Percentiles rank a stretch among this genome's conserved stretches.
Conservation (phyloP, 176 grass and related monocot genomes). For the Puya raimondii region DNA sequence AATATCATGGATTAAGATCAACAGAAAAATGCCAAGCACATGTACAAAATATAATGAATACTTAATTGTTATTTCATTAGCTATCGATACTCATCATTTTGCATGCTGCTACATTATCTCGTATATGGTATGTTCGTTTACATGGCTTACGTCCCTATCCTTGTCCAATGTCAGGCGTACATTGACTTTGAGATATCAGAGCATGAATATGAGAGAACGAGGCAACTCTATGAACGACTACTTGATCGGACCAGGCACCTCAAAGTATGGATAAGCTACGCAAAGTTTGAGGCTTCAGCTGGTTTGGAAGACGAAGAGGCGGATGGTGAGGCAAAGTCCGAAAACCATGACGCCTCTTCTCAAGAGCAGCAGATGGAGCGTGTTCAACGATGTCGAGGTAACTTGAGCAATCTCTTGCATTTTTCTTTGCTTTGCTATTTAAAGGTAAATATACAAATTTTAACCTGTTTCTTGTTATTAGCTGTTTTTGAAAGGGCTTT, state of each 20-base stretch:
- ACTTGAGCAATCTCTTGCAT: slow-evolving; percentile 6
- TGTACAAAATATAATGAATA: not conserved
- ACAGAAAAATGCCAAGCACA: not conserved
- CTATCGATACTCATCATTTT: too few species aligned
- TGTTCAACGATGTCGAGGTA: slow-evolving; percentile 51
- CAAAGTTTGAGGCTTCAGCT: slow-evolving; percentile 77
- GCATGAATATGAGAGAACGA: slow-evolving; percentile 51
- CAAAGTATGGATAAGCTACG: slow-evolving; percentile 94
- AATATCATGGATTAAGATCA: not conserved
- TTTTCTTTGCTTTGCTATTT: slow-evolving; percentile 13
- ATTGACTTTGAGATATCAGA: slow-evolving; percentile 89
- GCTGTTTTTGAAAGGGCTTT: slow-evolving; percentile 80
- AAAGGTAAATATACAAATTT: slow-evolving; percentile 9
- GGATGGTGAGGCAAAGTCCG: slow-evolving; percentile 24
- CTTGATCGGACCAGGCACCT: slow-evolving; percentile 84
- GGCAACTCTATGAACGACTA: slow-evolving; percentile 70
- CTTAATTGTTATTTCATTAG: too few species aligned
- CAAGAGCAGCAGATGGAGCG: slow-evolving; percentile 28
- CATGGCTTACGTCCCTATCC: slow-evolving; percentile 2
- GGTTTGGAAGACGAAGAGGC: slow-evolving; percentile 34
- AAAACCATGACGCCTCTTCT: slow-evolving; percentile 31
- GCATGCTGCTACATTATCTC: not conserved
- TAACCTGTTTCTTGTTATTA: slow-evolving; percentile 19
- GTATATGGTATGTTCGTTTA: slow-evolving; percentile 4
- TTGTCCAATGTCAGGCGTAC: slow-evolving; percentile 39